Conservation (phyloP, 106 monocot genomes). For the Dendrobium nobile region DNA sequence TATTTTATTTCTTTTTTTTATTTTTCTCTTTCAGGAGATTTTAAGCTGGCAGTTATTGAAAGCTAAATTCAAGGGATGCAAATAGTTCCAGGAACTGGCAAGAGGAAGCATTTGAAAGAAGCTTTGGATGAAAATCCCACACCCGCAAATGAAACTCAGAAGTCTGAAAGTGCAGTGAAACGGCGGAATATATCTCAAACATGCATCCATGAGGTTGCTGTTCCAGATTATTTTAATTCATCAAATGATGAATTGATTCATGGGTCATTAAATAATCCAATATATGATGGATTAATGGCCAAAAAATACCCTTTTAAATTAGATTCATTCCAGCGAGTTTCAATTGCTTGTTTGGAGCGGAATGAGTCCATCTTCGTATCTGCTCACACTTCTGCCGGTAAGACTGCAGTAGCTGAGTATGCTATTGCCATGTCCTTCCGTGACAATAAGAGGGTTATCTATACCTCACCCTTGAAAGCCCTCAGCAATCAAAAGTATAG, state of each 20-base stretch:
- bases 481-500: conserved; percentile 96
- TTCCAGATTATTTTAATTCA: conserved; percentile 50
- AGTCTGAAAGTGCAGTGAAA: conserved; percentile 22
- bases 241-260: conserved; percentile 44
- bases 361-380: conserved; percentile 91
- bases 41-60: background rate
- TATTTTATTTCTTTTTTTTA: background rate
- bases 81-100: conserved; percentile 10
- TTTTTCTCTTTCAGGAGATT: background rate
- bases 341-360: conserved; percentile 89
- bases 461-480: conserved; percentile 95
- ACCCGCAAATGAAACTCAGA: background rate
- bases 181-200: conserved; percentile 50
- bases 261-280: conserved; percentile 70
- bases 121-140: conserved; percentile 1
- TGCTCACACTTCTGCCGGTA: conserved; percentile 96
- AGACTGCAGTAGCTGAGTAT: conserved; percentile 94
- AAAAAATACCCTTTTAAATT: conserved; percentile 78
- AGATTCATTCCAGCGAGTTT: conserved; percentile 83
- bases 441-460: conserved; percentile 91
- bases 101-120: conserved; percentile 26
- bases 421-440: conserved; percentile 98
- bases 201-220: conserved; percentile 94
- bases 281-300: conserved; percentile 68
- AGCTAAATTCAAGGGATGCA: conserved; percentile 15